Conservation (phyloP, 2,329 filamentous ascomycete genomes). For the Hymenoscyphus fructigenus region DNA sequence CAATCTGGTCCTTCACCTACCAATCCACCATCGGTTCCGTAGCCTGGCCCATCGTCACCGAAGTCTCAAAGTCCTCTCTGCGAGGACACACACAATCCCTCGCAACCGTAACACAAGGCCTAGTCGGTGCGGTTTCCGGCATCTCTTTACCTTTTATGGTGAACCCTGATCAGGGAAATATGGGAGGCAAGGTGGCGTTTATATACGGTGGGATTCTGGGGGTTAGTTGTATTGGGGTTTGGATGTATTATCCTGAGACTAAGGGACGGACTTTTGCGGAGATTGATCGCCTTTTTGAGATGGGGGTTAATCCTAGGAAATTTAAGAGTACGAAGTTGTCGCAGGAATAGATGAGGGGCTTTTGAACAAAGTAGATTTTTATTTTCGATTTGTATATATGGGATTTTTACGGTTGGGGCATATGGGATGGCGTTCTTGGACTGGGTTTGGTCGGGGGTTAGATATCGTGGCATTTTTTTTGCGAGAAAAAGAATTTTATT, state of each 20-base stretch:
- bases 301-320: slow-evolving; percentile 32
- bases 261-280: slow-evolving; percentile 46
- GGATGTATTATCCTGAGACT: slow-evolving; percentile 49
- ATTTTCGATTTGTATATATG: background rate
- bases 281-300: slow-evolving; percentile 47
- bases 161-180: slow-evolving; percentile 43
- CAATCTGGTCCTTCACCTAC: slow-evolving; percentile 28
- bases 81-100: slow-evolving; percentile 32
- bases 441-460: background rate
- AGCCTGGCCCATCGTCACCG: slow-evolving; percentile 44
- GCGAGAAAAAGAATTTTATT: background rate
- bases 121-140: slow-evolving; percentile 23
- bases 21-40: slow-evolving; percentile 38
- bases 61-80: slow-evolving; percentile 45
- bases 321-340: slow-evolving; percentile 15
- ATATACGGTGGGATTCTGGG: slow-evolving; percentile 43
- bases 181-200: slow-evolving; percentile 42
- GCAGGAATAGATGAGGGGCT: background rate
- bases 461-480: background rate
- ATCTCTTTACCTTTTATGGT: slow-evolving; percentile 31
- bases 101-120: slow-evolving; percentile 25
- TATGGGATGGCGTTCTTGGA: background rate
- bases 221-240: slow-evolving; percentile 40
- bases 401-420: background rate
- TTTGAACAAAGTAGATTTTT: background rate